A percentile compares a stretch with the other conserved stretches of the same genome.
Evolutionary conservation across 345 rosid species (phyloP).

Genomic region (Dipteronia sinensis): DNA sequence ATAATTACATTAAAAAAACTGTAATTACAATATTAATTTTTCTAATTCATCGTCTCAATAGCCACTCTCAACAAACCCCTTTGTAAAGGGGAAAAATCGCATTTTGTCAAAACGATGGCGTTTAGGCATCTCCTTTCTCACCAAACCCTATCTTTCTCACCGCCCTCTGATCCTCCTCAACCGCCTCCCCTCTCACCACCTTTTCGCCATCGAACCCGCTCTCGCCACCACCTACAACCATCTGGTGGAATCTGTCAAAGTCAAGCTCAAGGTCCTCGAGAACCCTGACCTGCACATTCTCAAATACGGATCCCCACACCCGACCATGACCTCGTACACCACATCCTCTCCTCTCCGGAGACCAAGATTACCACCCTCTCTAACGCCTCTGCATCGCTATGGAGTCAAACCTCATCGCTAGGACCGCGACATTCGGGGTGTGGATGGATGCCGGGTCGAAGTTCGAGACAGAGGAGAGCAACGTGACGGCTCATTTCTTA

Average conservation of each 20-base stretch:
- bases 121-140: slow-evolving; percentile 44
- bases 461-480: slow-evolving; percentile 81
- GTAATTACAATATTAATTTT: too few species aligned
- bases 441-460: slow-evolving; percentile 98
- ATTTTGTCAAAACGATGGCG: slow-evolving; percentile 38
- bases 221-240: slow-evolving; percentile 73
- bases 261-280: slow-evolving; percentile 64
- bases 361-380: slow-evolving; percentile 72
- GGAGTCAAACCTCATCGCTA: slow-evolving; percentile 72
- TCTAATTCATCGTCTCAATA: background rate
- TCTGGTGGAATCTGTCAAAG: slow-evolving; percentile 58
- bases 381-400: slow-evolving; percentile 42
- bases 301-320: slow-evolving; percentile 86
- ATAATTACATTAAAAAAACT: too few species aligned
- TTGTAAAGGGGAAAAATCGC: background rate
- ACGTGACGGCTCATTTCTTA: slow-evolving; percentile 90
- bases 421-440: slow-evolving; percentile 87
- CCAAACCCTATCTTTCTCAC: slow-evolving; percentile 26
- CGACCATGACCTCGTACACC: slow-evolving; percentile 63
- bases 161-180: slow-evolving; percentile 44
- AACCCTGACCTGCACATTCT: slow-evolving; percentile 85
- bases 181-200: slow-evolving; percentile 39
- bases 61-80: background rate
- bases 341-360: slow-evolving; percentile 82
- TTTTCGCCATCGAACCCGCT: slow-evolving; percentile 31